phyloP scores from a whole-genome alignment of 257 asterid genomes.

The Jaltomata sinuosa region DNA sequence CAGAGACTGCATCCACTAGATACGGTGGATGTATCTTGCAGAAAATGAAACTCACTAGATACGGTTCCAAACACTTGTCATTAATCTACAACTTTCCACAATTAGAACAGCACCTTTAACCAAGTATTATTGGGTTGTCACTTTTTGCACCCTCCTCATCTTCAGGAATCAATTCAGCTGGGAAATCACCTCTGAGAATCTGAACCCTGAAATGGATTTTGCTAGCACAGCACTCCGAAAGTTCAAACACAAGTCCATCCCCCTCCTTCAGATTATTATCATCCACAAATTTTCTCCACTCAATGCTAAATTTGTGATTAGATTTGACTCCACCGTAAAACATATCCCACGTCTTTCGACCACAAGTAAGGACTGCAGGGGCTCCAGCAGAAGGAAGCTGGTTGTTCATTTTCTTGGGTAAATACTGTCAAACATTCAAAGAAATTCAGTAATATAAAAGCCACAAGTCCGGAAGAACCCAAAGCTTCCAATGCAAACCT shows the following conservation, averaged over 20 bases:
- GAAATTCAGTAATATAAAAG: neutral
- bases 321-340: neutral
- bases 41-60: neutral
- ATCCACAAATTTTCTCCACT: conserved; percentile 23
- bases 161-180: conserved; percentile 5
- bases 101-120: neutral
- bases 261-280: conserved; percentile 32
- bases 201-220: conserved; percentile 20
- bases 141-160: neutral
- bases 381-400: conserved; percentile 18
- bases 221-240: conserved; percentile 6
- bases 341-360: conserved; percentile 30
- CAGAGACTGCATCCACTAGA: neutral
- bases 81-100: neutral
- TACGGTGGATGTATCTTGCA: neutral
- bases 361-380: conserved; percentile 17
- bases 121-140: neutral
- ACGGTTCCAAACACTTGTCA: neutral
- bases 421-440: neutral
- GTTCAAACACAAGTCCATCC: conserved; percentile 51
- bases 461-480: neutral
- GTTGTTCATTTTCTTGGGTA: neutral
- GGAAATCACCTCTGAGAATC: conserved; percentile 18
- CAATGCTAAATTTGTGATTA: conserved; percentile 3
- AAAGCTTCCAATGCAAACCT: neutral